Evolutionary conservation across 2,329 filamentous ascomycete genomes (phyloP), one percentile per base, ranked within the genome.

Genomic region (Colletotrichum endophyticum): DNA sequence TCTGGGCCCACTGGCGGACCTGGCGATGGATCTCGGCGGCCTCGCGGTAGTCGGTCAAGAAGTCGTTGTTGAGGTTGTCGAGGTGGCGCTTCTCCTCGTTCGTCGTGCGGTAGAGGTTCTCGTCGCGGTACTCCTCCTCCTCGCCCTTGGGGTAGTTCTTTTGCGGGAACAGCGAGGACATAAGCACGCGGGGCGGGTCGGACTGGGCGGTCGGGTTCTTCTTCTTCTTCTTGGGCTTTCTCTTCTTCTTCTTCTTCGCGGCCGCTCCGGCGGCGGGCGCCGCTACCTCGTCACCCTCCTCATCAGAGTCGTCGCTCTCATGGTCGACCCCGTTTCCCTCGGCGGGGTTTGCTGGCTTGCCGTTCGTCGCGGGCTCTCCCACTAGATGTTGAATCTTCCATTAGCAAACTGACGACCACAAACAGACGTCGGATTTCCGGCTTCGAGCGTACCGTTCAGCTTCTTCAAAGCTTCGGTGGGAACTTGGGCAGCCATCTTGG

Each of bases 1-100:
- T 93, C 85, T 95, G 93, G 8, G 94, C 95, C 90, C 94, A 96
- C 84, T 95, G 93, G 69, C 95, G 93, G 77, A 97, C 95, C 84
- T 98, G 94, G 75, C 95, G 93, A 84, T 98, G 95, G 22, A 95
- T 92, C 86, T 98, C 95, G 27, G 95, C 95, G 63, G 92, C 95
- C 81, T 96, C 91, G 78, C 95, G 93, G 84, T 96, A 98, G 82
- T 98, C 95, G 76, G 90, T 89, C 70, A 98, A 86, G 87, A 95
- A 96, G 79, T 96, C 94, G 67, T 56, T 78, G 77, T 78, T 78
- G 39, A 78, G 76, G 81, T 94, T 94, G 84, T 96, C 94, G 70
- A 96, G 89, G 81, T 96, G 92, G 70, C 95, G 91, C 87, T 96
- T 96, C 88, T 98, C 95, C 85, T 96, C 95, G 84, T 89, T 92